Evolutionary conservation across 257 asterid genomes (phyloP), one percentile per base, ranked within the genome.

Genomic region (Avicennia marina): DNA sequence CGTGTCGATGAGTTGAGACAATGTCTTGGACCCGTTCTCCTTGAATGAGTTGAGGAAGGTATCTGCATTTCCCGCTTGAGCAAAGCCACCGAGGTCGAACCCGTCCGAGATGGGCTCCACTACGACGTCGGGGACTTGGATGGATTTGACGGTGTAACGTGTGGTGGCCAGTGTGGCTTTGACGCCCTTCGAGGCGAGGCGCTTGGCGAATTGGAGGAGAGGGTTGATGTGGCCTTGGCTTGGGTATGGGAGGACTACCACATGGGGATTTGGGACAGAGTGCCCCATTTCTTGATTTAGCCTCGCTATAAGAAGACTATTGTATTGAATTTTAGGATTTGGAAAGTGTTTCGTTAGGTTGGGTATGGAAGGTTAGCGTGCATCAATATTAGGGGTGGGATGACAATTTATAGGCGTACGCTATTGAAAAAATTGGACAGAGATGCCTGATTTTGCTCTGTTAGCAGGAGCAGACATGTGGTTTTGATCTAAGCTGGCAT

Each of bases 191-290:
- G 95, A 77, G 48, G 58, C 75, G 17, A 86, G 71, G 36, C 89
- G 87, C 43, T 86, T 86, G 2, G 87, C 81, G 55, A 83, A 86
- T 62, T 86, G 95, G 51, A 82, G 85, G 39, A 86, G 83, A 11
- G 95, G 95, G 54, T 86, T 86, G 11, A 86, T 83, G 81, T 86
- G 93, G 67, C 93, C 95, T 69, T 83, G 95, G 75, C 80, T 62
- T 0, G 95, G 95, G 56, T 82, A 83, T 1, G 95, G 95, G 18
- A 83, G 21, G 0, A 80, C 75, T n/a, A 86, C 22, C 0, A 78
- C 79, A 51, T 83, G 95, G 32, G 73, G 68, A 6, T 2, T 40
- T 19, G 5, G 11, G 1, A 10, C 20, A 2, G 16, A 3, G n/a
- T 20, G 39, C 15, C 55, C 77, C 79, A 78, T 78, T 48, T 47